Evolutionary conservation across 192 early-diverging fungal genomes (phyloP), one percentile per base, ranked within the genome.

Genomic region (Umbelopsis isabellina): DNA sequence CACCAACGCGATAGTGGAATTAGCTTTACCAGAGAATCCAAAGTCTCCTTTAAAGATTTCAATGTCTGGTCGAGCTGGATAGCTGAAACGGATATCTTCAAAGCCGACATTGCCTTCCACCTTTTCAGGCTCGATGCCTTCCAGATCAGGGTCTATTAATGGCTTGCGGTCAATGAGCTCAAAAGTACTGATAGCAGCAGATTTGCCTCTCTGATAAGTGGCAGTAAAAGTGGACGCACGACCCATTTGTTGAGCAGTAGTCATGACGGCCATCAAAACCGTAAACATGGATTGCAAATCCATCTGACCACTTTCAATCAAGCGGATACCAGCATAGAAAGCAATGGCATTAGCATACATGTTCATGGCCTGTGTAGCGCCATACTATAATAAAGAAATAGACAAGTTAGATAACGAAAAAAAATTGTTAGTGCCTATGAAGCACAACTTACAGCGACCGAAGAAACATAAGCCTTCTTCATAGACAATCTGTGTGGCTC

Each of bases 1-100:
- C 95, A 95, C 95, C 51, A 96, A 74, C 11, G 95, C 95, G 61
- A 97, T 85, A 2, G 91, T 97, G 74, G 82, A 75, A 35, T 92
- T 91, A 13, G 91, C 73, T 1, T 72, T 51, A 9, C 74, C 83
- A 4, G 52, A 65, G 16, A 90, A 53, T 22, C 78, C 73, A 53
- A 91, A 76, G 37, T 82, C 77, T 23, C 89, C 89, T 51, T 79
- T 82, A 51, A 94, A 81, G 47, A 93, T 86, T 0, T 78, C 71
- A 22, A 86, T 79, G 20, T 84, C 77, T 0, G 85, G 79, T n/a
- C 91, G 82, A 18, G 89, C 81, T 46, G 91, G 91, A 65, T 93
- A 93, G n/a, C 81, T 71, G 73, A 93, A 93, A 18, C 76, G 66
- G 16, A 90, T 85, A 41, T 81, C 64, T 27, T 84, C 74, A 49